Evolutionary conservation across 495 filamentous ascomycete genomes (phyloP), one percentile per base, ranked within the genome.

Genomic region (Daldinia bambusicola): DNA sequence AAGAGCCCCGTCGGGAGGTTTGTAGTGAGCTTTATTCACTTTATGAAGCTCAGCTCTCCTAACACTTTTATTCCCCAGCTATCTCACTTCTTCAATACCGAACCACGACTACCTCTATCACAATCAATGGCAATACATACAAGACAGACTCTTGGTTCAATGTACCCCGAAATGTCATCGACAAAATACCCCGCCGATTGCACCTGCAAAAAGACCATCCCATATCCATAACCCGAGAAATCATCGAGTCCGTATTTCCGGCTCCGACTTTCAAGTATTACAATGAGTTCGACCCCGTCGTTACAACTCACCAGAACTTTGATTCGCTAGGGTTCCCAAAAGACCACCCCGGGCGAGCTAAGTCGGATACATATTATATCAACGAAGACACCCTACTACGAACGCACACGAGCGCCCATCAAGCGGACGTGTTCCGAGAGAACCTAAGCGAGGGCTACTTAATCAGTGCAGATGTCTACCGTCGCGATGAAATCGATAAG

Each of bases 331-430:
- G 93, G 55, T 99, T 99, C 78, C 91, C 95, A 0, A 73, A 84
- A 50, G 92, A 98, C 78, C 95, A 99, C 76, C 93, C 93, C 10
- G 95, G 95, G 68, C 91, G 95, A 69, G 91, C 87, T 72, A 88
- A 88, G 67, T 92, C 90, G 7, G 95, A 98, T 80, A 98, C 95
- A 2, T 99, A 98, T 86, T 99, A 99, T 82, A 81, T 98, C 77
- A 98, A 98, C 79, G 79, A 86, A 67, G 81, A 88, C 45, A 97
- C 92, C 1, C 88, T 98, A 2, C 86, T 99, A 22, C 89, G 95
- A 59, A 99, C 95, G 0, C 95, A 99, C 79, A 98, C 94, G 13
- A 92, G 89, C 68, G 95, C 95, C 1, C 96, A 99, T 78, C 92
- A 99, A 79, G 91, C 90, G 36, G 92, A 95, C 41, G 89, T 91